Conservation (phyloP, 192 early-diverging fungal genomes). For the Neocallimastix lanati region DNA sequence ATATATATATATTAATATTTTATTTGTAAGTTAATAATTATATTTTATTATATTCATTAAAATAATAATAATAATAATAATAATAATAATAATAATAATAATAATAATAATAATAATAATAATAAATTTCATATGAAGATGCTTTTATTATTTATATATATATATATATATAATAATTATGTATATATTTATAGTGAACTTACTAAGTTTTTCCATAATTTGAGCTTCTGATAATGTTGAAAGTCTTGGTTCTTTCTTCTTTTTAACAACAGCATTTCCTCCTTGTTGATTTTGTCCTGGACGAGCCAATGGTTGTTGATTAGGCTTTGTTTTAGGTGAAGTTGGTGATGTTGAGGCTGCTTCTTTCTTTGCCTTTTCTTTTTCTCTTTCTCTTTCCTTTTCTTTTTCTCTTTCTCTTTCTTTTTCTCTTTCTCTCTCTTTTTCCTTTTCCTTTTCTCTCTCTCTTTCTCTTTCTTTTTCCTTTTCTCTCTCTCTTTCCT, state of each 20-base stretch:
- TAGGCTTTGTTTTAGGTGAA: constrained; percentile 3
- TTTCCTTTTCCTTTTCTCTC: neutral
- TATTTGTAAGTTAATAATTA: too few species aligned
- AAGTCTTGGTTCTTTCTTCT: constrained; percentile 59
- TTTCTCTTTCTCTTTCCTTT: constrained; percentile 6
- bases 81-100: too few species aligned
- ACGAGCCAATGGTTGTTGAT: neutral
- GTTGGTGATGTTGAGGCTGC: constrained; percentile 7
- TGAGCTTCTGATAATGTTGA: constrained; percentile 81
- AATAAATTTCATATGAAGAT: too few species aligned
- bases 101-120: too few species aligned
- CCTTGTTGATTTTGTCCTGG: constrained; percentile 9
- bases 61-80: too few species aligned
- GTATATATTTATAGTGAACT: neutral
- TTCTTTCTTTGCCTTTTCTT: constrained; percentile 11
- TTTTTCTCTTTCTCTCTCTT: neutral
- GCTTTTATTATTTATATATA: too few species aligned
- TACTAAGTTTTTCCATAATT: constrained; percentile 81
- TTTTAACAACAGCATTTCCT: constrained; percentile 24
- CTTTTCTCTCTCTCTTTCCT: neutral
- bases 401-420: constrained; percentile 1
- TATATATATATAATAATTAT: too few species aligned
- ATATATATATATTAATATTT: too few species aligned
- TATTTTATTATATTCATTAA: too few species aligned
- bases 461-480: too few species aligned